These are phyloP conservation scores for Pseudonitzschia pungens DNA, from an alignment of 108 stramenopile species.

Conservation along the genomic window DNA sequence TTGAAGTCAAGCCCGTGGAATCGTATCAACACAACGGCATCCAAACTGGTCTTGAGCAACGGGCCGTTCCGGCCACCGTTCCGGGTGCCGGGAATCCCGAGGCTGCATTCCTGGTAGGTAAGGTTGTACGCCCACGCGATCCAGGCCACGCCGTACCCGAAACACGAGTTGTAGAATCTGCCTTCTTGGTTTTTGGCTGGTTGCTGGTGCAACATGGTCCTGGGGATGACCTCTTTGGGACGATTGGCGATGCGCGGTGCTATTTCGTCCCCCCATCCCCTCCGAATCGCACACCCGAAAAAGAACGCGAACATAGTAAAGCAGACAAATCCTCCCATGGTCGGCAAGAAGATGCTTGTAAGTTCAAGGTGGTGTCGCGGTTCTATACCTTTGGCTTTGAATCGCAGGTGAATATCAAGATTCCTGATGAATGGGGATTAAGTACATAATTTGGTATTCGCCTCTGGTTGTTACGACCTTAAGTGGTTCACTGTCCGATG, in stretches of 20 bases:
- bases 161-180: conserved; percentile 30
- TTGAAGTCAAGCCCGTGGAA: conserved; percentile 64
- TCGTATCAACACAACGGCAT: conserved; percentile 68
- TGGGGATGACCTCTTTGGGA: conserved; percentile 28
- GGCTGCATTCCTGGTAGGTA: conserved; percentile 58
- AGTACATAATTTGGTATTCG: too few relatives aligned
- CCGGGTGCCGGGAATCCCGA: conserved; percentile 71
- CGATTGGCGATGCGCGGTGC: conserved; percentile 25
- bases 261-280: neutral
- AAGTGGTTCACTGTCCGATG: too few relatives aligned
- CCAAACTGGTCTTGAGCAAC: conserved; percentile 63
- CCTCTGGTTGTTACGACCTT: too few relatives aligned
- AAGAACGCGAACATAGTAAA: neutral
- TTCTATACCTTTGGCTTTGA: too few relatives aligned
- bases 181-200: neutral
- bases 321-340: too few relatives aligned
- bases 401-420: too few relatives aligned
- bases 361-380: too few relatives aligned
- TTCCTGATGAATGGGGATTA: too few relatives aligned
- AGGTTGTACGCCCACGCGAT: conserved; percentile 50
- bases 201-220: neutral
- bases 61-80: conserved; percentile 48
- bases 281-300: neutral
- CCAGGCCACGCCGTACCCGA: conserved; percentile 30
- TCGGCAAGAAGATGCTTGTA: too few relatives aligned